Evolutionary conservation across 1,284 basidiomycete genomes (phyloP).

Genomic region (Calocybe gambosa): DNA sequence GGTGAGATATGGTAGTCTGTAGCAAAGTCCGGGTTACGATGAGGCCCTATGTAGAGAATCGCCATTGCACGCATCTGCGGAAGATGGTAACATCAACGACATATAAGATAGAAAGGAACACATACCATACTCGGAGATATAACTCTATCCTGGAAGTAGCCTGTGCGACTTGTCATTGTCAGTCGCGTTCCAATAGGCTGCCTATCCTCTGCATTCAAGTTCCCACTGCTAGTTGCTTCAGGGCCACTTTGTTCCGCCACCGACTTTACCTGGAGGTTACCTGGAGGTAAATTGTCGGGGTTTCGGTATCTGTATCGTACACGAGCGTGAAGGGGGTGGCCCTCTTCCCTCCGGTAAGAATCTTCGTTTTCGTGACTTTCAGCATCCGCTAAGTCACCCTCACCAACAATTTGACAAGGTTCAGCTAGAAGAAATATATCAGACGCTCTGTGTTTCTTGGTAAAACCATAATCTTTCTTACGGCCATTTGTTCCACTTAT

Average conservation of each 20-base stretch:
- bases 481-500: conserved; percentile 25
- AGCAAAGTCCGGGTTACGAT: conserved; percentile 87
- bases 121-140: conserved; percentile 89
- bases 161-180: conserved; percentile 94
- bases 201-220: conserved; percentile 24
- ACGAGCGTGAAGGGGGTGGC: conserved; percentile 56
- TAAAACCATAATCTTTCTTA: conserved; percentile 12
- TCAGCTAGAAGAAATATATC: conserved; percentile 10
- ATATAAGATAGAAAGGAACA: conserved; percentile 10
- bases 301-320: conserved; percentile 47
- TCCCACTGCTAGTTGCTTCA: conserved; percentile 22
- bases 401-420: conserved; percentile 25
- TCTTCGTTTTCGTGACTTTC: conserved; percentile 44
- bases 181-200: conserved; percentile 76
- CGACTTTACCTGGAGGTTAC: too few species aligned
- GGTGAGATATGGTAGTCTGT: conserved; percentile 95
- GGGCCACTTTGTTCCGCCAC: too few species aligned
- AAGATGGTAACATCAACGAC: conserved; percentile 5
- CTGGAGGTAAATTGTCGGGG: conserved; percentile 25
- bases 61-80: conserved; percentile 96
- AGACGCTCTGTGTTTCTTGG: conserved; percentile 17
- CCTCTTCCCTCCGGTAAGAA: conserved; percentile 46
- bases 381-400: conserved; percentile 44
- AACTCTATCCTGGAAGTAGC: conserved; percentile 91
- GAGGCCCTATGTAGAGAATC: conserved; percentile 92